phyloP scores from a whole-genome alignment of 2,329 filamentous ascomycete genomes.

The Cladobotryum mycophilum region DNA sequence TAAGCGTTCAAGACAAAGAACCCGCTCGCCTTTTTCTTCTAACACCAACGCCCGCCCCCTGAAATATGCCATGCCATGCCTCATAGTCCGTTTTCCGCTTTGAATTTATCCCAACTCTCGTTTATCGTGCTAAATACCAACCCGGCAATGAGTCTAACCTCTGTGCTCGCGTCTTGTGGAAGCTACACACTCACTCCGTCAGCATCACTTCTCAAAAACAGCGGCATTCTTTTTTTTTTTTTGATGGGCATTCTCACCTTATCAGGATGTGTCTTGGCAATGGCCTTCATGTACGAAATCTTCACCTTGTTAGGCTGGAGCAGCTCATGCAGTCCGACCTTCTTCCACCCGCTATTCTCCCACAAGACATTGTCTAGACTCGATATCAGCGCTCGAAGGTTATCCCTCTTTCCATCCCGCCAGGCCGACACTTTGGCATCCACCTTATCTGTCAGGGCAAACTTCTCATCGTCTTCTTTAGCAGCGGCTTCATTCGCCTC shows the following conservation, averaged over 20 bases:
- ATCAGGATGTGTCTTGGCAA: constrained; percentile 96
- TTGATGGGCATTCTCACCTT: constrained; percentile 55
- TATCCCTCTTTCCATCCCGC: constrained; percentile 89
- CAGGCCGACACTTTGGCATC: constrained; percentile 73
- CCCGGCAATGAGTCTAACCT: constrained; percentile 59
- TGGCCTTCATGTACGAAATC: constrained; percentile 97
- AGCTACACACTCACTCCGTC: constrained; percentile 37
- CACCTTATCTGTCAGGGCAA: constrained; percentile 78
- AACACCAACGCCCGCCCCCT: not conserved
- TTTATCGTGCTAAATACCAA: constrained; percentile 63
- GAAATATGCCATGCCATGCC: too few relatives aligned
- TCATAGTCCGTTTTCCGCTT: constrained; percentile 59
- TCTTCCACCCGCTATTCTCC: constrained; percentile 93
- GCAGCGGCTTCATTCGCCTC: constrained; percentile 82
- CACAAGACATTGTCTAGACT: constrained; percentile 87
- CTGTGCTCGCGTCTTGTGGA: constrained; percentile 57
- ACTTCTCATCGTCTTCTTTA: constrained; percentile 84
- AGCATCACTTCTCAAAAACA: not conserved
- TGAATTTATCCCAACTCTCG: constrained; percentile 69
- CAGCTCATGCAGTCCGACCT: constrained; percentile 87
- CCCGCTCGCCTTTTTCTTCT: not conserved
- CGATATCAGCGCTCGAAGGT: constrained; percentile 78
- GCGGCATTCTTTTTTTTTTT: constrained; percentile 34
- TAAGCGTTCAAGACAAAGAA: not conserved
- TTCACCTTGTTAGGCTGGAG: constrained; percentile 94